These are phyloP conservation scores for Hypseocharis bilobata DNA, from an alignment of 441 rosid species.

Conservation along the genomic window DNA sequence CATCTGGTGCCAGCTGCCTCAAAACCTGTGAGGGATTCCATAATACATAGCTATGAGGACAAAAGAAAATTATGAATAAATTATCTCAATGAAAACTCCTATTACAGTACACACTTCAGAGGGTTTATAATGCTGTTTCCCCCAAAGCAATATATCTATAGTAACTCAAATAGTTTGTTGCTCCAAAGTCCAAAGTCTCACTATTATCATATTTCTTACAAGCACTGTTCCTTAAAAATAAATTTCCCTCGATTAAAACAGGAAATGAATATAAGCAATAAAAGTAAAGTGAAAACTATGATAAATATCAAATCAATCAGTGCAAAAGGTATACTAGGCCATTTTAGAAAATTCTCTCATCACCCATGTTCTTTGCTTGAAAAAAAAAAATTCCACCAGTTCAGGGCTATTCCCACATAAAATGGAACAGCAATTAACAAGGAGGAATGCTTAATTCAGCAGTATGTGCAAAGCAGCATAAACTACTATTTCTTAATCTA, in stretches of 20 bases:
- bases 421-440: background rate
- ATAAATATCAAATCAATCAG: background rate
- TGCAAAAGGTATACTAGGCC: background rate
- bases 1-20: slow-evolving; percentile 86
- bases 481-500: background rate
- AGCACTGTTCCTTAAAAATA: slow-evolving; percentile 5
- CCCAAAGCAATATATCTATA: background rate
- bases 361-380: background rate
- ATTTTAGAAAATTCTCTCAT: background rate
- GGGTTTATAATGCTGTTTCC: background rate
- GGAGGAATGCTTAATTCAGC: background rate
- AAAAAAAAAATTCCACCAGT: background rate
- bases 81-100: background rate
- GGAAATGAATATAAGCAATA: background rate
- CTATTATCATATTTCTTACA: background rate
- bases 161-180: background rate
- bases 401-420: background rate
- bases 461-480: background rate
- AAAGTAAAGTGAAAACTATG: background rate
- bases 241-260: background rate
- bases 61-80: background rate
- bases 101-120: background rate
- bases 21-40: slow-evolving; percentile 47
- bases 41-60: slow-evolving; percentile 8
- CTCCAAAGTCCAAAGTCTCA: background rate